Percentiles rank a stretch among this genome's conserved stretches.
Conservation (phyloP, 2,329 filamentous ascomycete genomes). For the Podosphaera leucotricha region DNA sequence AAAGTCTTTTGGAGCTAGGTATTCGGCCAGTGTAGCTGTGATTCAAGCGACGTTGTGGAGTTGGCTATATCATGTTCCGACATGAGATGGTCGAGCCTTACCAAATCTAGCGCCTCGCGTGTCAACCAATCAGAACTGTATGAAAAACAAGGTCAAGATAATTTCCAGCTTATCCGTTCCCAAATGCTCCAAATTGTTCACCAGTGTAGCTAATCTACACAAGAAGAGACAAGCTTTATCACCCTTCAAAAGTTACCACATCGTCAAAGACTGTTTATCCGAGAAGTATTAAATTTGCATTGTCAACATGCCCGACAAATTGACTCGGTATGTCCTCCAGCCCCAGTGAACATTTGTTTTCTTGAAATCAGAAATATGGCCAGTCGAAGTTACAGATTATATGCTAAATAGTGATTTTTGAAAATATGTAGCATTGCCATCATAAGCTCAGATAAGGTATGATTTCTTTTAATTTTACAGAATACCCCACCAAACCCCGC, state of each 20-base stretch:
- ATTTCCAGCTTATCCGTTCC: not conserved
- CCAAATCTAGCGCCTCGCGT: constrained; percentile 1
- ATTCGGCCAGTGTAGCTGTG: not conserved
- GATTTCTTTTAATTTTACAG: constrained; percentile 12
- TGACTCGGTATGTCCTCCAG: constrained; percentile 54
- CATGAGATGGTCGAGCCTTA: not conserved
- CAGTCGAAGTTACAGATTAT: not conserved
- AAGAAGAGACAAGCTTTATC: not conserved
- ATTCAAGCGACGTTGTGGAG: not conserved
- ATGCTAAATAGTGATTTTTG: not conserved
- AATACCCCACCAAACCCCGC: constrained; percentile 20
- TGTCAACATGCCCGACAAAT: constrained; percentile 59
- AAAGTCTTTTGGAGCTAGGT: not conserved
- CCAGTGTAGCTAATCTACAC: not conserved
- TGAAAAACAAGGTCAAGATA: not conserved
- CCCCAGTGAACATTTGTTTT: not conserved
- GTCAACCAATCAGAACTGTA: not conserved
- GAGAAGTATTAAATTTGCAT: not conserved
- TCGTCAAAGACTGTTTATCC: not conserved
- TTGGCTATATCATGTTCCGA: not conserved
- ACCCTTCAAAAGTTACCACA: not conserved
- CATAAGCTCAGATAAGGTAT: constrained; percentile 92
- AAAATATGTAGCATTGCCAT: constrained; percentile 64
- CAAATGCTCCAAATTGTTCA: not conserved
- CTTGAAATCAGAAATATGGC: not conserved